These are phyloP conservation scores for Zasmidium angulare DNA, from an alignment of 2,329 filamentous ascomycete species.

Conservation along the genomic window DNA sequence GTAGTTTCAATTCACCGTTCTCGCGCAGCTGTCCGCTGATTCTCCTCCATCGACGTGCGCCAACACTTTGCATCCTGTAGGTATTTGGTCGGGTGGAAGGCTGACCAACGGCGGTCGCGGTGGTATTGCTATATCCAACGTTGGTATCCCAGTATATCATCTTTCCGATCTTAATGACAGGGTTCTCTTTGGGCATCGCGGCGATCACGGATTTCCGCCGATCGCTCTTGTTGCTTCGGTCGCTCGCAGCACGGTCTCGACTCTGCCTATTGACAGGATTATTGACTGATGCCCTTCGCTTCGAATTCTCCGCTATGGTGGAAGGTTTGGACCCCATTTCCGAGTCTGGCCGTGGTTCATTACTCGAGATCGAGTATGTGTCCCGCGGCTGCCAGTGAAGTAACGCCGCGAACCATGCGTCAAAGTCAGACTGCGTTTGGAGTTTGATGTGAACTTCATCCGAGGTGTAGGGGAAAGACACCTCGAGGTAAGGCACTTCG, in stretches of 20 bases:
- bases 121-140: constrained; percentile 50
- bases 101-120: constrained; percentile 19
- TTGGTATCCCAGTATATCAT: constrained; percentile 77
- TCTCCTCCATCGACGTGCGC: constrained; percentile 72
- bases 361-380: constrained; percentile 19
- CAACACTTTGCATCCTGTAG: constrained; percentile 56
- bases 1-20: constrained; percentile 89
- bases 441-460: constrained; percentile 67
- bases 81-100: constrained; percentile 43
- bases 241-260: constrained; percentile 30
- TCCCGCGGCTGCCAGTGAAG: constrained; percentile 67
- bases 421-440: constrained; percentile 63
- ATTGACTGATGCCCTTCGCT: constrained; percentile 24
- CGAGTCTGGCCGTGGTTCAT: constrained; percentile 19
- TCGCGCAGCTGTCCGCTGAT: constrained; percentile 94
- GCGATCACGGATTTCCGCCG: constrained; percentile 48
- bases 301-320: constrained; percentile 15
- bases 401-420: constrained; percentile 77
- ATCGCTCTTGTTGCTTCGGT: constrained; percentile 27
- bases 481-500: constrained; percentile 51
- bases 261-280: constrained; percentile 16
- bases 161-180: constrained; percentile 83
- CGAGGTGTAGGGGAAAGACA: constrained; percentile 55
- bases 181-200: constrained; percentile 64
- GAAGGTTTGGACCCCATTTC: constrained; percentile 19